phyloP scores from a whole-genome alignment of 2,329 filamentous ascomycete species.

The Arachnomyces sp. region DNA sequence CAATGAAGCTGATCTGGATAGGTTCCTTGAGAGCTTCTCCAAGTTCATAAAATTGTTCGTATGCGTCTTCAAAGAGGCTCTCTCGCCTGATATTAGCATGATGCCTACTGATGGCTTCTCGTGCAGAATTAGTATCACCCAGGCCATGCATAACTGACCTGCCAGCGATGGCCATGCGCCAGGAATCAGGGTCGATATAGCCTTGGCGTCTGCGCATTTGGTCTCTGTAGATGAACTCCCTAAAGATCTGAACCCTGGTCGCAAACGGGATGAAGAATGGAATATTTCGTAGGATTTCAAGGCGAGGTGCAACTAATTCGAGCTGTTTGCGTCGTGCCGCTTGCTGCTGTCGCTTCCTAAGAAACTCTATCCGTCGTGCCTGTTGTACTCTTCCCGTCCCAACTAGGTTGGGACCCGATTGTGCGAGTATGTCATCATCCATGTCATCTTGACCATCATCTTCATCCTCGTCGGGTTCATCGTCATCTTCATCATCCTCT shows the following conservation, averaged over 20 bases:
- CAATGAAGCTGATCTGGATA: conserved; percentile 93
- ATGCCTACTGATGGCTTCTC: conserved; percentile 49
- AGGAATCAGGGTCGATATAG: conserved; percentile 63
- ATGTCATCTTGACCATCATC: conserved; percentile 30
- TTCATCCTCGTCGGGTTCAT: conserved; percentile 39
- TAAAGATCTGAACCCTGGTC: conserved; percentile 84
- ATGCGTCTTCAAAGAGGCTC: conserved; percentile 78
- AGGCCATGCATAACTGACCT: conserved; percentile 30
- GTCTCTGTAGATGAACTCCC: conserved; percentile 82
- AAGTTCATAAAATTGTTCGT: conserved; percentile 70
- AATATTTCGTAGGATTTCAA: conserved; percentile 91
- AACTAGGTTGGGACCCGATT: conserved; percentile 35
- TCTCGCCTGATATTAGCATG: conserved; percentile 73
- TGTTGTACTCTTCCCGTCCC: conserved; percentile 57
- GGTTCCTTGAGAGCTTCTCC: conserved; percentile 84
- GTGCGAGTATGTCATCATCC: conserved; percentile 28
- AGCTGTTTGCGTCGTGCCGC: conserved; percentile 63
- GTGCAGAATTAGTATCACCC: conserved; percentile 32
- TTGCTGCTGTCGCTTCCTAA: conserved; percentile 58
- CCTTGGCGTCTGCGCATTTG: conserved; percentile 64
- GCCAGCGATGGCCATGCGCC: conserved; percentile 57
- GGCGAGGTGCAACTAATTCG: conserved; percentile 71
- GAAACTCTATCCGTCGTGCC: conserved; percentile 53
- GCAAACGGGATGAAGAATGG: conserved; percentile 94
- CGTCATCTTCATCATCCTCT: conserved; percentile 54